phyloP scores from a whole-genome alignment of 2,329 filamentous ascomycete genomes.

The Chaetomiaceae sp. region DNA sequence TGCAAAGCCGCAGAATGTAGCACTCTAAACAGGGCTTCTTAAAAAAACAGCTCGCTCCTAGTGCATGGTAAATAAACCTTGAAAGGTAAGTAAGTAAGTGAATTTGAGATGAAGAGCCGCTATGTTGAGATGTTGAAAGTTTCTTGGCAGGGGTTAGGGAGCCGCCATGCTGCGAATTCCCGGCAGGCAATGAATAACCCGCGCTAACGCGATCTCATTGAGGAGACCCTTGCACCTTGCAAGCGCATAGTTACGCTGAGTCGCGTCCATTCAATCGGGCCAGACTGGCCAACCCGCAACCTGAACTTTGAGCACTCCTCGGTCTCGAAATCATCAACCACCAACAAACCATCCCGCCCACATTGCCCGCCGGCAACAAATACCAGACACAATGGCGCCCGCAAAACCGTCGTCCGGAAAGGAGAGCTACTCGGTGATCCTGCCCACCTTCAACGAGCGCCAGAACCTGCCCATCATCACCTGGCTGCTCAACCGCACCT shows the following conservation, averaged over 20 bases:
- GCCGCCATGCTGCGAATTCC: too few relatives aligned
- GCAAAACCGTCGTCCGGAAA: constrained; percentile 34
- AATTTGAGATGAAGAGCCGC: background rate
- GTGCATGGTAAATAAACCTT: too few relatives aligned
- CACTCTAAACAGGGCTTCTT: too few relatives aligned
- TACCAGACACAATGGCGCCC: constrained; percentile 43
- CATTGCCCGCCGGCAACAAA: constrained; percentile 6
- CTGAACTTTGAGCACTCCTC: background rate
- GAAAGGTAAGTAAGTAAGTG: background rate
- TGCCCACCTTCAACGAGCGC: constrained; percentile 98
- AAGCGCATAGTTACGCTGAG: too few relatives aligned
- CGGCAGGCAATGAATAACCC: background rate
- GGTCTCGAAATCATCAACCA: constrained; percentile 7
- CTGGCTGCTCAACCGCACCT: constrained; percentile 90
- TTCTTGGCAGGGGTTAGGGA: constrained; percentile 2
- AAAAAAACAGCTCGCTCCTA: too few relatives aligned
- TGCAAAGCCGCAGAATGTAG: too few relatives aligned
- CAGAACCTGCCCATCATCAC: constrained; percentile 93
- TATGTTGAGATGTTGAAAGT: background rate
- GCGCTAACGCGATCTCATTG: background rate
- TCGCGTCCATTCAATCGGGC: constrained; percentile 10
- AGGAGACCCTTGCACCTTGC: constrained; percentile 1
- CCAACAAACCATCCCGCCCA: background rate
- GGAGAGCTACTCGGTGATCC: constrained; percentile 93
- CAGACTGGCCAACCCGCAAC: constrained; percentile 8